phyloP scores from a whole-genome alignment of 305 asterid species.

The Fraxinus ornus region DNA sequence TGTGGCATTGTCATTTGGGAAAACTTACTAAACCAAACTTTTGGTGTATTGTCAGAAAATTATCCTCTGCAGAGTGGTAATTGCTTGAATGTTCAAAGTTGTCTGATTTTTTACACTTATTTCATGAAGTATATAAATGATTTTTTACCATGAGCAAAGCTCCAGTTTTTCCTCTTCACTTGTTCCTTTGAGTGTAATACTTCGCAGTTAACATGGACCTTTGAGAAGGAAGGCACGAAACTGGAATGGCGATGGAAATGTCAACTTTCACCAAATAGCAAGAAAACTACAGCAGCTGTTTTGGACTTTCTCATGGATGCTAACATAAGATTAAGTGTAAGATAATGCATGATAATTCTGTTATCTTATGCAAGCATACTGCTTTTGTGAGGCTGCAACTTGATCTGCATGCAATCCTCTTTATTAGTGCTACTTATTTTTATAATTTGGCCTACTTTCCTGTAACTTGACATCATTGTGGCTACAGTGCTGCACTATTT shows the following conservation, averaged over 20 bases:
- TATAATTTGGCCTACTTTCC: neutral
- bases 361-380: slow-evolving; percentile 14
- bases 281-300: slow-evolving; percentile 62
- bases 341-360: slow-evolving; percentile 17
- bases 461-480: neutral
- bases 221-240: slow-evolving; percentile 82
- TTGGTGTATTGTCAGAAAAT: neutral
- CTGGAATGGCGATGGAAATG: slow-evolving; percentile 98
- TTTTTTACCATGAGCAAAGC: neutral
- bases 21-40: neutral
- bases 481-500: neutral
- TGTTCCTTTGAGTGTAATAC: slow-evolving; percentile 6
- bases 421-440: neutral
- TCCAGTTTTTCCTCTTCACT: neutral
- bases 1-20: neutral
- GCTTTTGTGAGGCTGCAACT: neutral
- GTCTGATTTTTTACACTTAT: neutral
- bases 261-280: slow-evolving; percentile 53
- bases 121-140: neutral
- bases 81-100: neutral
- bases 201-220: slow-evolving; percentile 84
- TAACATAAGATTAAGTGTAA: slow-evolving; percentile 82
- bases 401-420: neutral
- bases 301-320: slow-evolving; percentile 95
- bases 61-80: neutral